phyloP scores from a whole-genome alignment of 2,329 filamentous ascomycete genomes.

The Fusarium clavum region DNA sequence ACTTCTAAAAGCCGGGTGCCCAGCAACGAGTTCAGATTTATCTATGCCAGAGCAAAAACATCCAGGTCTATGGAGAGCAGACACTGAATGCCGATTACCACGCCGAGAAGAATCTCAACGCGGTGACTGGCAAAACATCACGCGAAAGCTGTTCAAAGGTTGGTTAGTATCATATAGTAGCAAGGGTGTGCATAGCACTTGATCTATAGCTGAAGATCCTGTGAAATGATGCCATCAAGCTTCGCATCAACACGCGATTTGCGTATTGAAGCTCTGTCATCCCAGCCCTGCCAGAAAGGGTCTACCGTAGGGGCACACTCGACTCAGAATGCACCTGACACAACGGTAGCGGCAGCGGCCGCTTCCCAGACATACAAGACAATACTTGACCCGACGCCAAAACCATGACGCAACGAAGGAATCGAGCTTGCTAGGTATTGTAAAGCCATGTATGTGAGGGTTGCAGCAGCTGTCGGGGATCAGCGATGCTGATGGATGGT shows the following conservation, averaged over 20 bases:
- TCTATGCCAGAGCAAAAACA: constrained; percentile 70
- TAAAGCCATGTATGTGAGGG: constrained; percentile 9
- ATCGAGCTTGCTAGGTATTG: constrained; percentile 15
- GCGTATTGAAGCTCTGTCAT: neutral
- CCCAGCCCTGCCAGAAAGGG: constrained; percentile 4
- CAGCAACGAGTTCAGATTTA: constrained; percentile 63
- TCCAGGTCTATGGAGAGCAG: constrained; percentile 59
- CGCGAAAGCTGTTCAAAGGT: neutral
- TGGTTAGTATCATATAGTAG: constrained; percentile 26
- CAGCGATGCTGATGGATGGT: constrained; percentile 29
- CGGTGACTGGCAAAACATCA: constrained; percentile 50
- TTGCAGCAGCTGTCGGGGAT: constrained; percentile 37
- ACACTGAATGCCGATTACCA: constrained; percentile 63
- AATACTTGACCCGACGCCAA: constrained; percentile 5
- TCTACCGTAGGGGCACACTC: neutral
- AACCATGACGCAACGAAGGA: constrained; percentile 14
- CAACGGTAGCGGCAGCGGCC: constrained; percentile 10
- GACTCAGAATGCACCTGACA: neutral
- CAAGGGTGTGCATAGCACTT: constrained; percentile 3
- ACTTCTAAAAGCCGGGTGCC: constrained; percentile 66
- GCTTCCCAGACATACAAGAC: constrained; percentile 10
- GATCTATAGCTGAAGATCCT: neutral
- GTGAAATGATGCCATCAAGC: constrained; percentile 17
- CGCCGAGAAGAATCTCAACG: constrained; percentile 47
- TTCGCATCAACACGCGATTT: neutral